phyloP scores from a whole-genome alignment of 139 green algal species.

The Closterium sp. region DNA sequence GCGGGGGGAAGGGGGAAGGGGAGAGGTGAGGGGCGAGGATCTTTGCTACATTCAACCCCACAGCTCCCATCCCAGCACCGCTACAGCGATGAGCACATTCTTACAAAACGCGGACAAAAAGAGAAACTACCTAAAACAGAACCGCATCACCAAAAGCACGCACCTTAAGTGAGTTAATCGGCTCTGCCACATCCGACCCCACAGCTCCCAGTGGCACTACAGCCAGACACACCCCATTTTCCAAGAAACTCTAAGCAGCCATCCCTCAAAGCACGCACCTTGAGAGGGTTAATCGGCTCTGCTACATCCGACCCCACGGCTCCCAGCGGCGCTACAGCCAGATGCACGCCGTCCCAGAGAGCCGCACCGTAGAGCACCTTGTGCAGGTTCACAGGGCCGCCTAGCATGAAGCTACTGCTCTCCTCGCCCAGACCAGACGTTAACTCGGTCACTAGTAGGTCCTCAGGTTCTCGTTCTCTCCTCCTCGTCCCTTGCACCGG shows the following conservation, averaged over 20 bases:
- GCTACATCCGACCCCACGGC: constrained; percentile 15
- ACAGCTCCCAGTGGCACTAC: constrained; percentile 12
- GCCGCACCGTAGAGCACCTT: constrained; percentile 33
- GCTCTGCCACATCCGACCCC: constrained; percentile 14
- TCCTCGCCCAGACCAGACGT: constrained; percentile 9
- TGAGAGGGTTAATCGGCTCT: constrained; percentile 31
- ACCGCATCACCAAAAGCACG: no score
- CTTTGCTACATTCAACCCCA: constrained; percentile 2
- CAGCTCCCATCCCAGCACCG: no score
- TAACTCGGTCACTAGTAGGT: constrained; percentile 27
- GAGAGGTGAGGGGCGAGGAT: neutral
- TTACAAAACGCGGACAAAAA: no score
- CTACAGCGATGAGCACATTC: no score
- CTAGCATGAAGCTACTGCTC: constrained; percentile 21
- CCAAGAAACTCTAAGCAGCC: no score
- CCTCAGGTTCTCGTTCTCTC: neutral
- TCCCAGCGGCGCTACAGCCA: constrained; percentile 24
- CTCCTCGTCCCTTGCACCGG: neutral
- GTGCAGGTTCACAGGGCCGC: constrained; percentile 29
- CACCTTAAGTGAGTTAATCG: constrained; percentile 20
- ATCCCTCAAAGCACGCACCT: neutral
- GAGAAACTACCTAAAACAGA: no score
- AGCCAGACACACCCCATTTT: neutral
- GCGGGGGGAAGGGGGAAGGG: neutral
- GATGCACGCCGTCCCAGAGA: neutral